These are phyloP conservation scores for Aspergillus fumigatus DNA, from an alignment of 2,329 filamentous ascomycete species.

Conservation along the genomic window DNA sequence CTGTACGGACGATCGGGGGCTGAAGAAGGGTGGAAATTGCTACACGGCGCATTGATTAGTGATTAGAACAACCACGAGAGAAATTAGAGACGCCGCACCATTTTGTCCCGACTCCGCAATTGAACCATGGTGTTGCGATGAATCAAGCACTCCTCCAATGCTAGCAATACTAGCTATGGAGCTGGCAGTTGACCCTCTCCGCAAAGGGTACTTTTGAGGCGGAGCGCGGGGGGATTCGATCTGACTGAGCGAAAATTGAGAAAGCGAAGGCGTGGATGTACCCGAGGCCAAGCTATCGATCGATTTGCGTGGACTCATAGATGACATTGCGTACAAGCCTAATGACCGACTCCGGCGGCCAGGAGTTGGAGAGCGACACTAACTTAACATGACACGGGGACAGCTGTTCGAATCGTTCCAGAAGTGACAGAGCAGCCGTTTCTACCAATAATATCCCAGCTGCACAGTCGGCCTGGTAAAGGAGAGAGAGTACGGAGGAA, in stretches of 20 bases:
- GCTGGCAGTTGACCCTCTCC: conserved; percentile 80
- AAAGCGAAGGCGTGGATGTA: conserved; percentile 47
- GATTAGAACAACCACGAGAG: neutral
- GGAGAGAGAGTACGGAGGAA: conserved; percentile 1
- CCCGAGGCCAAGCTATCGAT: conserved; percentile 60
- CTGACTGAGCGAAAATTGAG: conserved; percentile 44
- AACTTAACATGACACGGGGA: conserved; percentile 35
- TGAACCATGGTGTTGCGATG: conserved; percentile 54
- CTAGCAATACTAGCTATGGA: conserved; percentile 84
- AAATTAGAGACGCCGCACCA: conserved; percentile 46
- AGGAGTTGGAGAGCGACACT: conserved; percentile 25
- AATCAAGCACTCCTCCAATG: conserved; percentile 77
- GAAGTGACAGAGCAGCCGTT: conserved; percentile 3
- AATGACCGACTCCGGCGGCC: conserved; percentile 31
- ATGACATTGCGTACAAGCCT: conserved; percentile 53
- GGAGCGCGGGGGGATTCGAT: conserved; percentile 34
- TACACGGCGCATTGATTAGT: conserved; percentile 30
- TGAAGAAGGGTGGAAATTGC: conserved; percentile 93
- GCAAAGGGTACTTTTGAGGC: conserved; percentile 34
- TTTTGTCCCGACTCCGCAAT: conserved; percentile 76
- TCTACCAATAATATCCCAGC: conserved; percentile 1
- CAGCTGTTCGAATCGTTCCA: conserved; percentile 10
- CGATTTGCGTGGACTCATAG: conserved; percentile 59
- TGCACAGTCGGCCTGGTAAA: conserved; percentile 1
- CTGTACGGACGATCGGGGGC: conserved; percentile 82